Percentiles rank a stretch among this genome's conserved stretches.
phyloP scores from a whole-genome alignment of 2,329 filamentous ascomycete species.

The Exophiala phaeomuriformis region DNA sequence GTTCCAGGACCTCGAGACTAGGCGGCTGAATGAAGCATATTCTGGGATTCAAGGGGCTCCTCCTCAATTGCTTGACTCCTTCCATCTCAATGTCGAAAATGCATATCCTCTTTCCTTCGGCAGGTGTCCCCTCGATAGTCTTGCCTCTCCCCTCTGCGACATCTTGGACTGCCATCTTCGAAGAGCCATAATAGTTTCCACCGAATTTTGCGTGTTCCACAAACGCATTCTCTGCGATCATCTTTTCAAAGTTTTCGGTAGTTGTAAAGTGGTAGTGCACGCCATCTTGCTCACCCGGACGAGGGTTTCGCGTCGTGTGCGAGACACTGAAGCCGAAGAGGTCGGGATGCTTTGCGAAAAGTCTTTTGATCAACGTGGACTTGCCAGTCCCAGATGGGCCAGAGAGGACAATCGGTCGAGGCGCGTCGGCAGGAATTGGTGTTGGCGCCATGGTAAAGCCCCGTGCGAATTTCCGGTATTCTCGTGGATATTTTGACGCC shows the following conservation, averaged over 20 bases:
- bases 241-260: constrained; percentile 57
- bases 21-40: constrained; percentile 84
- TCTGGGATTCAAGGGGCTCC: constrained; percentile 63
- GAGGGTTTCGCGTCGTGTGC: constrained; percentile 75
- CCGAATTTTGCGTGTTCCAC: constrained; percentile 84
- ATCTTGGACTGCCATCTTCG: constrained; percentile 68
- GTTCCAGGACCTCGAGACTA: constrained; percentile 64
- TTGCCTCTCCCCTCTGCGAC: constrained; percentile 56
- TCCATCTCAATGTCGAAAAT: constrained; percentile 96
- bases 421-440: background rate
- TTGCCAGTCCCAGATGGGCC: constrained; percentile 39
- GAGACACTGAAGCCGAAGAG: constrained; percentile 40
- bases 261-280: constrained; percentile 74
- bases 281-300: constrained; percentile 66
- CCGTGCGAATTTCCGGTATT: background rate
- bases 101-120: constrained; percentile 62
- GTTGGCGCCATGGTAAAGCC: constrained; percentile 15
- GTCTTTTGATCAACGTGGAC: constrained; percentile 37
- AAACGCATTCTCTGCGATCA: constrained; percentile 65
- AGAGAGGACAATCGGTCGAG: constrained; percentile 37
- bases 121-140: constrained; percentile 23
- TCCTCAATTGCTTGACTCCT: constrained; percentile 89
- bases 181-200: constrained; percentile 80
- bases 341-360: constrained; percentile 38
- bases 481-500: no score